phyloP scores from a whole-genome alignment of 805 yeast genomes.

The Cyberlindnera misumaiensis region DNA sequence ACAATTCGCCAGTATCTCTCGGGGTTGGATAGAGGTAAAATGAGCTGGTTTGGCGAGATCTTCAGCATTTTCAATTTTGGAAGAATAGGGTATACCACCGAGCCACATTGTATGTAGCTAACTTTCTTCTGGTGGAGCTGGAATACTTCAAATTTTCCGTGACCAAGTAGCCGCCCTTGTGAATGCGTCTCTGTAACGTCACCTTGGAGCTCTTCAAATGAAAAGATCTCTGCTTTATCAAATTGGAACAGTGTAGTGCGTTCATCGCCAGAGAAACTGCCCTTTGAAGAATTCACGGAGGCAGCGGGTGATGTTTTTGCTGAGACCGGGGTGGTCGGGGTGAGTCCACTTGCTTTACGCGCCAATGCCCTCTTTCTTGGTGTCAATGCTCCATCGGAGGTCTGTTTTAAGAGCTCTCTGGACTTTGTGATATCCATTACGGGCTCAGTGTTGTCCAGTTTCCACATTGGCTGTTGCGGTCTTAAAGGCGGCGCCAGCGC shows the following conservation, averaged over 20 bases:
- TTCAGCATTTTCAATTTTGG: constrained; percentile 56
- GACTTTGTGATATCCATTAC: constrained; percentile 18
- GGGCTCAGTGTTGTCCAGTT: not conserved
- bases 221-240: constrained; percentile 17
- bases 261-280: constrained; percentile 3
- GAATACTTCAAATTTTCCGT: constrained; percentile 54
- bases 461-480: constrained; percentile 2
- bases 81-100: constrained; percentile 66
- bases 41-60: constrained; percentile 39
- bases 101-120: constrained; percentile 56
- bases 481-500: constrained; percentile 1
- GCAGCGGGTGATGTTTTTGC: not conserved
- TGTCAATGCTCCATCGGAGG: constrained; percentile 14
- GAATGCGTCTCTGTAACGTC: constrained; percentile 6
- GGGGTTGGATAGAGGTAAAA: constrained; percentile 66
- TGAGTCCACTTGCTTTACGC: constrained; percentile 7
- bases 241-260: constrained; percentile 15
- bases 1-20: constrained; percentile 65
- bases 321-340: not conserved
- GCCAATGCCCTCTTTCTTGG: constrained; percentile 21
- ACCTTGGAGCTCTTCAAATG: constrained; percentile 18
- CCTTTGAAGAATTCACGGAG: not conserved
- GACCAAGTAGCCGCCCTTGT: constrained; percentile 47
- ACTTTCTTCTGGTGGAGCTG: constrained; percentile 52
- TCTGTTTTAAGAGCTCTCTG: constrained; percentile 17